Percentiles rank a stretch among this genome's conserved stretches.
Conservation (phyloP, 495 filamentous ascomycete genomes). For the Choiromyces venosus region DNA sequence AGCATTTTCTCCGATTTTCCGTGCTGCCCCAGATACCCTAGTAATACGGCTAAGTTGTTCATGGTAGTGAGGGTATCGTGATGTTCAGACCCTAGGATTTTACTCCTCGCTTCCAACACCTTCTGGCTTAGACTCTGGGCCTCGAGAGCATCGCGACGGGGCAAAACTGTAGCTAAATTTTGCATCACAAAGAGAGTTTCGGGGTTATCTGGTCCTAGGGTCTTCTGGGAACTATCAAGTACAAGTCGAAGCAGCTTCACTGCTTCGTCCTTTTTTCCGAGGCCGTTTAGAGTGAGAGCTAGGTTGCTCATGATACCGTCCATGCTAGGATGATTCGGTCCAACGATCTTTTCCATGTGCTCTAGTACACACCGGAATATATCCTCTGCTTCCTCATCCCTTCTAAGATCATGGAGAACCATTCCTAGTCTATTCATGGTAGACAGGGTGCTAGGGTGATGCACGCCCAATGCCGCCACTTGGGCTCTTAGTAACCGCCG, state of each 20-base stretch:
- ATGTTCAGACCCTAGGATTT: neutral
- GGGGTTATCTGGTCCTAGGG: neutral
- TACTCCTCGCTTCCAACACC: neutral
- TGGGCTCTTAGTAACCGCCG: neutral
- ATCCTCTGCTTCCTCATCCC: neutral
- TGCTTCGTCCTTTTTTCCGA: neutral
- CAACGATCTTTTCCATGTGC: neutral
- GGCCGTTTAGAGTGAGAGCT: neutral
- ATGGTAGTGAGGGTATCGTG: neutral
- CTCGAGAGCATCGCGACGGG: neutral
- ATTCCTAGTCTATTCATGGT: neutral
- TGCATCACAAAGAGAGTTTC: neutral
- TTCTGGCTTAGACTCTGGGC: neutral
- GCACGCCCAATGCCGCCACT: neutral
- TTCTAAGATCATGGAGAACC: neutral
- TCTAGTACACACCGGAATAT: neutral
- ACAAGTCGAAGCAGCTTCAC: neutral
- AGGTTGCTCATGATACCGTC: neutral
- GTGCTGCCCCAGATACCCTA: conserved; percentile 38
- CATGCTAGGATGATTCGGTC: neutral
- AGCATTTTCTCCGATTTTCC: conserved; percentile 42
- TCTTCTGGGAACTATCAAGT: neutral
- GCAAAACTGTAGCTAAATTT: neutral
- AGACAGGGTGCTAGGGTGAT: neutral
- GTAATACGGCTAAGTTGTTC: neutral